Evolutionary conservation across 768 basidiomycete genomes (phyloP).

Genomic region (Termitomyces sp.): DNA sequence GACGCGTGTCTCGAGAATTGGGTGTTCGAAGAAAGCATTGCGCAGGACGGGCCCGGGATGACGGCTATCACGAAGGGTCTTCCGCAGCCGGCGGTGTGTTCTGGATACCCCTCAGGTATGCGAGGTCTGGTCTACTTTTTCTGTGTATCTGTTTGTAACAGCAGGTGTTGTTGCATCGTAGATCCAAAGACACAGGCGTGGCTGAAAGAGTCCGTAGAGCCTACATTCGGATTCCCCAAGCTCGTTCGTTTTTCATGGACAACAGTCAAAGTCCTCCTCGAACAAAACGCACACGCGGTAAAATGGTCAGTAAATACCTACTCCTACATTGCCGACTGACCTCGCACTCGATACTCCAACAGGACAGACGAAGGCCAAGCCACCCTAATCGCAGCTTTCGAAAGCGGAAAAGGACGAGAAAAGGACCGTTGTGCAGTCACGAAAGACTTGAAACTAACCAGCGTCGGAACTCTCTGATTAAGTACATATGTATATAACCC

Average conservation of each 20-base stretch:
- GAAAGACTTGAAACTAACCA: slow-evolving; percentile 72
- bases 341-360: too few species aligned
- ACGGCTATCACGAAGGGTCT: too few species aligned
- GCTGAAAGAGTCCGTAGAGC: slow-evolving; percentile 74
- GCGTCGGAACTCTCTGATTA: slow-evolving; percentile 61
- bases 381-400: slow-evolving; percentile 73
- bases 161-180: slow-evolving; percentile 28
- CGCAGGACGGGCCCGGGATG: too few species aligned
- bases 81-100: slow-evolving; percentile 53
- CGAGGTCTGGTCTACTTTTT: too few species aligned
- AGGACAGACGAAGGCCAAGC: slow-evolving; percentile 88
- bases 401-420: slow-evolving; percentile 65
- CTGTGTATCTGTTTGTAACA: too few species aligned
- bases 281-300: slow-evolving; percentile 73
- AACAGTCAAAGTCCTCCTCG: slow-evolving; percentile 82
- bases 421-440: slow-evolving; percentile 71
- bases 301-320: slow-evolving; percentile 81
- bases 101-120: slow-evolving; percentile 92
- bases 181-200: slow-evolving; percentile 93
- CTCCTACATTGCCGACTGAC: neutral
- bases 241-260: slow-evolving; percentile 95
- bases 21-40: slow-evolving; percentile 67
- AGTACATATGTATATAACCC: neutral
- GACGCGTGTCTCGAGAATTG: slow-evolving; percentile 89
- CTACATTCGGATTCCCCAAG: slow-evolving; percentile 90